Evolutionary conservation across 1,284 basidiomycete genomes (phyloP), one percentile per base, ranked within the genome.

Genomic region (Moniliella sp.): DNA sequence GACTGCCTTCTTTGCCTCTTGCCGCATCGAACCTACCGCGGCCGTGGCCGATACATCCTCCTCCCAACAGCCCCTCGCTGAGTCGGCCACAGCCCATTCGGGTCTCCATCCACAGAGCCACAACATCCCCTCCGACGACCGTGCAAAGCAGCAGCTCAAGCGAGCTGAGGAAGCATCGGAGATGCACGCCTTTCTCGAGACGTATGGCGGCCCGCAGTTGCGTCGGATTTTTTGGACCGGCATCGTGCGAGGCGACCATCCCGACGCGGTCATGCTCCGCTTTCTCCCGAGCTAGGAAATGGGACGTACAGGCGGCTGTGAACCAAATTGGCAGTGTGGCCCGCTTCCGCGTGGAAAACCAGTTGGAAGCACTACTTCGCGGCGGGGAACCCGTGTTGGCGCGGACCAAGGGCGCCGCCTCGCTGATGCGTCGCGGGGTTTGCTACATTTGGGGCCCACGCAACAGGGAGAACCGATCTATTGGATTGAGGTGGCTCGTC

Each of bases 111-210:
- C n/a, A n/a, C n/a, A n/a, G n/a, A n/a, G n/a, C n/a, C n/a, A n/a
- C n/a, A n/a, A 36, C 13, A 42, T 38, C 4, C 48, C 48, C 3
- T 40, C 40, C 16, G 47, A 54, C 33, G 51, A 52, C 36, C 32
- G 33, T 21, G 48, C 49, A 35, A 52, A 55, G 27, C 49, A 50
- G 13, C 46, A 52, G 21, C 36, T 55, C 10, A 40, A 48, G 21
- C 41, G 44, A 15, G 27, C 48, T 17, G 50, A 52, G 25, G 51
- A 55, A 42, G 45, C 41, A 30, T 52, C 50, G 33, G 51, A 52
- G 33, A 46, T 55, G 45, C 41, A 46, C 10, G 35, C 32, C 16
- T 55, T 55, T 27, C 35, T 55, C 27, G 33, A 43, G 18, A 31
- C 36, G 11, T 44, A 55, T 28, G 51, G 51, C 17, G 51, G 51